Conservation (phyloP, 495 filamentous ascomycete species). For the Neurospora sp. region DNA sequence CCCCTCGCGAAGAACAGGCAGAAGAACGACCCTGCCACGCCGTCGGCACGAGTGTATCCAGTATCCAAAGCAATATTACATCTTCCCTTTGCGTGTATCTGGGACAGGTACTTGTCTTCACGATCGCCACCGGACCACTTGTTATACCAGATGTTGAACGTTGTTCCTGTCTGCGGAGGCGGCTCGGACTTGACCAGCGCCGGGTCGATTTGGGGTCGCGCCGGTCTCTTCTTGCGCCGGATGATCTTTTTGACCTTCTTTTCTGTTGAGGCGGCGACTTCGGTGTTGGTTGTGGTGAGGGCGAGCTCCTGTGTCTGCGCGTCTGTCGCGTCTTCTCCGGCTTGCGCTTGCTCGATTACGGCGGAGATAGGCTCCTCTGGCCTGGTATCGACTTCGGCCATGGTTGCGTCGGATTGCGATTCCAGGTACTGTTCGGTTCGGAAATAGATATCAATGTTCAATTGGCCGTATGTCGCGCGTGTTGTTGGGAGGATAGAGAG, state of each 20-base stretch:
- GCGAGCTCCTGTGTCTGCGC: conserved; percentile 16
- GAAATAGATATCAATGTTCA: not conserved
- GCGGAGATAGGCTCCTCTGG: conserved; percentile 5
- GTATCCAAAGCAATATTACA: conserved; percentile 75
- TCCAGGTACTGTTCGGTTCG: not conserved
- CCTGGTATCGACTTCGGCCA: conserved; percentile 13
- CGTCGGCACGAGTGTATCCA: conserved; percentile 86
- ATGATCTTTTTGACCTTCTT: conserved; percentile 58
- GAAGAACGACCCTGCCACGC: conserved; percentile 65
- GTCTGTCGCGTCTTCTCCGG: conserved; percentile 1
- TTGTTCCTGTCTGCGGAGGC: conserved; percentile 81
- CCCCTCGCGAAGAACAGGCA: conserved; percentile 77
- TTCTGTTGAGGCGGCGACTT: conserved; percentile 36
- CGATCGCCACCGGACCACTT: conserved; percentile 93
- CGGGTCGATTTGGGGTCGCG: conserved; percentile 70
- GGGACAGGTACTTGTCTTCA: conserved; percentile 77
- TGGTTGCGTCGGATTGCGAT: not conserved
- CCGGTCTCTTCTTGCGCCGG: conserved; percentile 57
- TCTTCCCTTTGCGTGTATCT: conserved; percentile 58
- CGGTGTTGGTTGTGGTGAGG: conserved; percentile 30
- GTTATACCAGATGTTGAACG: conserved; percentile 77
- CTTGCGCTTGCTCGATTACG: not conserved
- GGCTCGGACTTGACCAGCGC: conserved; percentile 65
- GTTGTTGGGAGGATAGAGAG: not conserved
- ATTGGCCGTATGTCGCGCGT: not conserved